Evolutionary conservation across 768 basidiomycete genomes (phyloP).

Genomic region (Porphyrellus cyaneotinctus): DNA sequence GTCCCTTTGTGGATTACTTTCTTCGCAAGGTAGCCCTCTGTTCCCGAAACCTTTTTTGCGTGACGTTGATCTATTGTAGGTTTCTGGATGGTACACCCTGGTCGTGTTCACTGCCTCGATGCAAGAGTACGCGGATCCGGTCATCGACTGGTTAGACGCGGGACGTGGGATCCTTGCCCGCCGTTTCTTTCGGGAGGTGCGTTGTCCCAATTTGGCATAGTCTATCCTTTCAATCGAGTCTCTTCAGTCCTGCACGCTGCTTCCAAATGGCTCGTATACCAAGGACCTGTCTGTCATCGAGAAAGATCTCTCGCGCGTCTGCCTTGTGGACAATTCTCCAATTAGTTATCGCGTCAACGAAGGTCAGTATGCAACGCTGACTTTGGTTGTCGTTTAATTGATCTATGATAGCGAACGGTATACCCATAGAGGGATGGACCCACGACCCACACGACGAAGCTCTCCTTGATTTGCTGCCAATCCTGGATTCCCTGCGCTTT

Average conservation of each 20-base stretch:
- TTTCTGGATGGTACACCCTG: slow-evolving; percentile 96
- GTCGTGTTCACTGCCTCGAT: slow-evolving; percentile 99
- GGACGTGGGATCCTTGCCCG: slow-evolving; percentile 87
- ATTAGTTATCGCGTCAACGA: slow-evolving; percentile 89
- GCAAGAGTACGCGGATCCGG: slow-evolving; percentile 99
- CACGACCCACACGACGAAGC: slow-evolving; percentile 97
- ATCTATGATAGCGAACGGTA: slow-evolving; percentile 75
- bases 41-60: background rate
- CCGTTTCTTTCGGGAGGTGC: slow-evolving; percentile 87
- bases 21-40: slow-evolving; percentile 67
- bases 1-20: slow-evolving; percentile 96
- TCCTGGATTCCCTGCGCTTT: slow-evolving; percentile 94
- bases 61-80: slow-evolving; percentile 46
- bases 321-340: slow-evolving; percentile 95
- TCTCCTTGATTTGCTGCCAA: slow-evolving; percentile 88
- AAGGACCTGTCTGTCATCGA: slow-evolving; percentile 91
- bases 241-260: slow-evolving; percentile 81
- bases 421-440: slow-evolving; percentile 99
- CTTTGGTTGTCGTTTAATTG: background rate
- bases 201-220: slow-evolving; percentile 27
- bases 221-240: background rate
- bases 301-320: slow-evolving; percentile 85
- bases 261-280: slow-evolving; percentile 90
- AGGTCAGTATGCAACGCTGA: slow-evolving; percentile 48
- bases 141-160: slow-evolving; percentile 98